Conservation (phyloP, 352 stramenopile genomes). For the Halophytophthora polymorphica region DNA sequence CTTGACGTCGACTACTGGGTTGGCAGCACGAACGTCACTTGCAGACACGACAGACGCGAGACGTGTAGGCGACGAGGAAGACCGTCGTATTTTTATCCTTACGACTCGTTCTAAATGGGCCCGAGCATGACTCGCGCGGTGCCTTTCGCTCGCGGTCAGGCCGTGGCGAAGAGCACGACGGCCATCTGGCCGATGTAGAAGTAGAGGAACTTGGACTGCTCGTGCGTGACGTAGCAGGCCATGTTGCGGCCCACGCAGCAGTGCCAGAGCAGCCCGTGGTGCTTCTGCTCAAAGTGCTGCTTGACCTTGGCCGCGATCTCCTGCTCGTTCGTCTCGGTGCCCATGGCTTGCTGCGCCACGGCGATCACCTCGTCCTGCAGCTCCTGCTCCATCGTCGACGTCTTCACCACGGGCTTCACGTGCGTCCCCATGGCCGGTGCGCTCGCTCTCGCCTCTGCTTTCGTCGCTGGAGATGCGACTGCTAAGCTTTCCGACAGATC, state of each 20-base stretch:
- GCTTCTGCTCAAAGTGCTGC: conserved; percentile 91
- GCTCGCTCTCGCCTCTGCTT: background rate
- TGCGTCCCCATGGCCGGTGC: conserved; percentile 39
- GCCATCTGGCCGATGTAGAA: conserved; percentile 96
- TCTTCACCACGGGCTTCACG: conserved; percentile 87
- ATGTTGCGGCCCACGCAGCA: conserved; percentile 95
- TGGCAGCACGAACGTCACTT: background rate
- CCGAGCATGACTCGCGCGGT: background rate
- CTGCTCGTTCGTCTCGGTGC: conserved; percentile 80
- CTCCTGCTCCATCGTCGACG: conserved; percentile 84
- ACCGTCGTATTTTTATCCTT: too few relatives aligned
- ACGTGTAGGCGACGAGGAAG: background rate
- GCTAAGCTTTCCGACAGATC: background rate
- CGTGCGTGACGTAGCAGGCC: conserved; percentile 92
- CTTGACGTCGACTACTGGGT: background rate
- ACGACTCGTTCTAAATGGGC: background rate
- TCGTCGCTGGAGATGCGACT: background rate
- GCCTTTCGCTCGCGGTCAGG: conserved; percentile 25
- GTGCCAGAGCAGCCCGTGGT: conserved; percentile 90
- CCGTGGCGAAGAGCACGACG: conserved; percentile 90
- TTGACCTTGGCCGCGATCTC: conserved; percentile 91
- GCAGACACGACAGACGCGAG: background rate
- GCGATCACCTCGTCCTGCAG: conserved; percentile 82
- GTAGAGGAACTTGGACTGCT: conserved; percentile 95
- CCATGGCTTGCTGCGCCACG: conserved; percentile 75